Evolutionary conservation across 306 rosid species (phyloP), one percentile per base, ranked within the genome.

Genomic region (Ormosia emarginata): DNA sequence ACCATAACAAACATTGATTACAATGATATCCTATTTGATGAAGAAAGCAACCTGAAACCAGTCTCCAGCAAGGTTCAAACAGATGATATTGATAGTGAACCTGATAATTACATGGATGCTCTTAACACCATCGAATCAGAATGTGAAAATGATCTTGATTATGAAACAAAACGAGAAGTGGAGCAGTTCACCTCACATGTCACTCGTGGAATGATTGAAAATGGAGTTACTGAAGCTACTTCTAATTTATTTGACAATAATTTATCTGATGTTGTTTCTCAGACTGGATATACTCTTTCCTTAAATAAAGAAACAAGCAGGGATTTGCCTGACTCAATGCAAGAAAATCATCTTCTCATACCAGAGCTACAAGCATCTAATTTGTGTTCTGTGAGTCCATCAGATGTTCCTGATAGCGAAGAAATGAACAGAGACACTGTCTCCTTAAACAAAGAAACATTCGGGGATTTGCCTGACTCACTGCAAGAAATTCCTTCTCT

Each of bases 51-150:
- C 62, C 53, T 39, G 15, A 88, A 84, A 82, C 79, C 90, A 44
- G 79, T 74, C 64, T 80, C 77, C 30, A 77, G 81, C 40, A 13
- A 71, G 82, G 81, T 71, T 75, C 89, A 77, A 72, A 52, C 84
- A 40, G 91, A 90, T 79, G 99, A 95, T 66, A 63, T 85, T 66
- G 98, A 92, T 39, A 93, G 98, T 76, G 98, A 92, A 74, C 90
- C 91, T 24, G 99, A 93, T 74, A 85, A 84, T 85, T 94, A 87
- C 79, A 68, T 88, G 96, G 99, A 95, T 90, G 98, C 98, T 3
- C 99, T 92, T 63, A 95, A 95, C 88, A 89, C 90, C 66, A 92
- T 93, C 11, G 99, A 93, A 59, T 90, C 93, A 10, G 99, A 95
- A 84, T 88, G 91, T 71, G 99, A 95, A 90, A 88, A 64, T 78